These are phyloP conservation scores for Fusarium subtropicale DNA, from an alignment of 2,329 filamentous ascomycete genomes.

Conservation along the genomic window DNA sequence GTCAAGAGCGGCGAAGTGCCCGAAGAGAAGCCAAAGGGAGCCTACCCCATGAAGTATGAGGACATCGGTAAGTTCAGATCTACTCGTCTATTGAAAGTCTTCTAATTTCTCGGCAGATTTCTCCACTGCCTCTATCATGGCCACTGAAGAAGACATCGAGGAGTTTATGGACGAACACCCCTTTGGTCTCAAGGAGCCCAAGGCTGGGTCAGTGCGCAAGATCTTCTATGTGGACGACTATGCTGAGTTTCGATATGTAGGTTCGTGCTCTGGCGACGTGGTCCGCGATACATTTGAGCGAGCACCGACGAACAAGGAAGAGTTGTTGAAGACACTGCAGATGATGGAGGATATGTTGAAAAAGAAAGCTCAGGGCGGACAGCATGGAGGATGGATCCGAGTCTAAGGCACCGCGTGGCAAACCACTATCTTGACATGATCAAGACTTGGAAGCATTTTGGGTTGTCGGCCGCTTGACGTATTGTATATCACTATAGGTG, in stretches of 20 bases:
- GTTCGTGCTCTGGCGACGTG: background rate
- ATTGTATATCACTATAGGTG: background rate
- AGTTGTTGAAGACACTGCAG: no score
- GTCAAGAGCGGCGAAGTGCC: accelerated
- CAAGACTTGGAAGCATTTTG: background rate
- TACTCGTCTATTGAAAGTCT: no score
- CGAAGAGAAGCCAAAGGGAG: background rate
- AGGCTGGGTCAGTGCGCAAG: background rate
- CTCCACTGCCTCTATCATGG: background rate
- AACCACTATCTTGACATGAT: background rate
- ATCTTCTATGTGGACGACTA: accelerated
- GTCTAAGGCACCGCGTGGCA: no score
- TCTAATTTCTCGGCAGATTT: background rate
- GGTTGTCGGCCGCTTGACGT: background rate
- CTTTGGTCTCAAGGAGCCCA: background rate
- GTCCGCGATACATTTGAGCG: background rate
- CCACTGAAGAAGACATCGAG: background rate
- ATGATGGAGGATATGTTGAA: no score
- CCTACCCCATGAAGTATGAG: background rate
- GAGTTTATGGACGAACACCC: background rate
- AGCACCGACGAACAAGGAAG: background rate
- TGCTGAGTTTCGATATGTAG: background rate
- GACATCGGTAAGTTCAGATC: background rate
- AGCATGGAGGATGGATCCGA: no score
- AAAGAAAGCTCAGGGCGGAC: no score